Evolutionary conservation across 225 moss, liverwort and hornwort species (phyloP), one percentile per base, ranked within the genome.

Genomic region (Lunularia cruciata): DNA sequence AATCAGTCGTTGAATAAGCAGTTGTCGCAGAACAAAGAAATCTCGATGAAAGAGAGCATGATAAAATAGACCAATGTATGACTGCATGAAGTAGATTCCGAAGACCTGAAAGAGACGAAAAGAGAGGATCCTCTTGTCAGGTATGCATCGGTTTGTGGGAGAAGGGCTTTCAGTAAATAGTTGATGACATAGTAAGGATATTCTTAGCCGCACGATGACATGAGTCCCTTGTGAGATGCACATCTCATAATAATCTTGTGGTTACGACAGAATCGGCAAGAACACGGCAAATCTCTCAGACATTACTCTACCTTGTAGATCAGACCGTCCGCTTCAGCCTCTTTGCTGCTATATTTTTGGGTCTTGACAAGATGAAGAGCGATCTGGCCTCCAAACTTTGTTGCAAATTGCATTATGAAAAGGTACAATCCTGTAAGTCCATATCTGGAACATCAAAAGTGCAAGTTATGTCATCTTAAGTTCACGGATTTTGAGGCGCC

Each of bases 61-160:
- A 67, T 94, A 94, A 65, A 94, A 94, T 47, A 94, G 81, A 61
- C 93, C 88, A 63, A 94, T 94, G 64, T 90, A 94, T 38, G 93
- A 88, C 71, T 94, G 93, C 73, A 89, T 84, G 26, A 90, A 90
- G 46, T 90, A 87, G 14, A 94, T 90, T 77, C 88, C 90, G 76
- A 94, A 94, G 1, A 94, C 93, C 93, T 93, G 72, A 47, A 68
- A 47, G 28, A 34, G 39, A 35, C 15, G 68, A 18, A n/a, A 36
- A 60, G 6, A 0, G 46, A 47, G 14, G 15, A 2, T 47, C 46
- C 12, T n/a, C n/a, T n/a, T n/a, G n/a, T n/a, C n/a, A n/a, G n/a
- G n/a, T n/a, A n/a, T n/a, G n/a, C n/a, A n/a, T n/a, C n/a, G n/a
- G n/a, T n/a, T n/a, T n/a, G n/a, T n/a, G n/a, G n/a, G n/a, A n/a